These are phyloP conservation scores for Stemphylium lycopersici DNA, from an alignment of 2,329 filamentous ascomycete species.

Conservation along the genomic window DNA sequence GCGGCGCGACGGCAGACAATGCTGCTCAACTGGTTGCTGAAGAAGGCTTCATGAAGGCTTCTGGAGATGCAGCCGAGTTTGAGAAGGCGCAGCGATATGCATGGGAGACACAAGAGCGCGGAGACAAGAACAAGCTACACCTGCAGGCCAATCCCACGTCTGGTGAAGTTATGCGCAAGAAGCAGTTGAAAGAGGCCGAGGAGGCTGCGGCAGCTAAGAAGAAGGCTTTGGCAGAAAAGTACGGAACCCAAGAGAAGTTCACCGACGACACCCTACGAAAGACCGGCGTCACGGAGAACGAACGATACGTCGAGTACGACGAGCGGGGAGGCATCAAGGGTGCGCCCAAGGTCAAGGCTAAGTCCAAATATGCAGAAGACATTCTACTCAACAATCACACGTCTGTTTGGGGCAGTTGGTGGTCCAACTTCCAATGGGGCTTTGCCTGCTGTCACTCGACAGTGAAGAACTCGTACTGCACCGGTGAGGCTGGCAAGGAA, in stretches of 20 bases:
- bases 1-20: conserved; percentile 78
- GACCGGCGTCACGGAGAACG: conserved; percentile 76
- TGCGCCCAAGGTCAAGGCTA: conserved; percentile 74
- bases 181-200: conserved; percentile 75
- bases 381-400: conserved; percentile 89
- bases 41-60: conserved; percentile 86
- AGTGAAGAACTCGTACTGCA: conserved; percentile 97
- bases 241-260: conserved; percentile 72
- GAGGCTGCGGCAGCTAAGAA: conserved; percentile 70
- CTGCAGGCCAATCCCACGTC: conserved; percentile 96
- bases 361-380: conserved; percentile 92
- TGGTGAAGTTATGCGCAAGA: conserved; percentile 82
- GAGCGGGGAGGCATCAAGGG: conserved; percentile 89
- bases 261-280: conserved; percentile 68
- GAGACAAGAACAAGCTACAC: conserved; percentile 80
- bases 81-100: conserved; percentile 88
- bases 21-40: conserved; percentile 86
- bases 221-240: conserved; percentile 78
- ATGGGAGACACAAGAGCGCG: conserved; percentile 91
- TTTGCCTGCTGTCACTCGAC: conserved; percentile 94
- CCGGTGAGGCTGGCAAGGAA: conserved; percentile 82
- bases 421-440: conserved; percentile 93
- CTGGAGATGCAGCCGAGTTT: conserved; percentile 91
- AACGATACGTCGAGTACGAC: conserved; percentile 92
- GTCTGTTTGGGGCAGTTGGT: conserved; percentile 96